Conservation (phyloP, 345 rosid genomes). For the Aurinia saxatilis region DNA sequence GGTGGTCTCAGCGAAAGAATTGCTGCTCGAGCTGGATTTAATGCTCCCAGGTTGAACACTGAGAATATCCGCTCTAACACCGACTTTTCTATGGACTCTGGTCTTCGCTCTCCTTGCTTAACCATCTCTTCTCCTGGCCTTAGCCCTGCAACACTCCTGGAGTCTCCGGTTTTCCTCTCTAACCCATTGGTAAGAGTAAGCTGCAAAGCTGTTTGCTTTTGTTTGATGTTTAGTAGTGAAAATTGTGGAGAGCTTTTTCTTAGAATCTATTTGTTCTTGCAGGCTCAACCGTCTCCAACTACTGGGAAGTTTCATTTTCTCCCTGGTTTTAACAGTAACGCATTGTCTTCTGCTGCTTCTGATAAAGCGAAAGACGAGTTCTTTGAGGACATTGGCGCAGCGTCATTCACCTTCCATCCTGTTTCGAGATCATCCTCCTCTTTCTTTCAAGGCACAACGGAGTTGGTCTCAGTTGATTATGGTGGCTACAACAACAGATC, state of each 20-base stretch:
- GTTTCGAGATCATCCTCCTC: constrained; percentile 43
- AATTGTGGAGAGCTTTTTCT: background rate
- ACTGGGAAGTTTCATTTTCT: constrained; percentile 73
- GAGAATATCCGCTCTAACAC: constrained; percentile 52
- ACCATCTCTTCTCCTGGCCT: constrained; percentile 84
- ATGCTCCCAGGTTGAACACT: constrained; percentile 68
- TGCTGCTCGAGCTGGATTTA: constrained; percentile 84
- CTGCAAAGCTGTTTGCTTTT: background rate
- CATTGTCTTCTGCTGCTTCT: constrained; percentile 26
- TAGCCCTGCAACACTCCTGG: constrained; percentile 85
- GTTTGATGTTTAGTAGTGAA: background rate
- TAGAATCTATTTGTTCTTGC: constrained; percentile 10
- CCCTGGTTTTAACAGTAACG: constrained; percentile 34
- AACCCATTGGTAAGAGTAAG: constrained; percentile 60
- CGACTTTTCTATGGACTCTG: constrained; percentile 42
- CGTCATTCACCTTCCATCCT: constrained; percentile 78
- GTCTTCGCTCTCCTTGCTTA: constrained; percentile 50
- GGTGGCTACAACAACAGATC: constrained; percentile 34
- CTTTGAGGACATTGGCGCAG: constrained; percentile 42
- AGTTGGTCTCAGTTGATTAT: constrained; percentile 41
- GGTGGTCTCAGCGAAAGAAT: constrained; percentile 75
- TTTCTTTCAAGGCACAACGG: constrained; percentile 36
- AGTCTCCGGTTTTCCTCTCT: constrained; percentile 78
- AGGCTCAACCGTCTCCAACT: constrained; percentile 95
- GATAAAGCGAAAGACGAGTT: constrained; percentile 56